Conservation (phyloP, 345 rosid species). For the Citrus australasica region DNA sequence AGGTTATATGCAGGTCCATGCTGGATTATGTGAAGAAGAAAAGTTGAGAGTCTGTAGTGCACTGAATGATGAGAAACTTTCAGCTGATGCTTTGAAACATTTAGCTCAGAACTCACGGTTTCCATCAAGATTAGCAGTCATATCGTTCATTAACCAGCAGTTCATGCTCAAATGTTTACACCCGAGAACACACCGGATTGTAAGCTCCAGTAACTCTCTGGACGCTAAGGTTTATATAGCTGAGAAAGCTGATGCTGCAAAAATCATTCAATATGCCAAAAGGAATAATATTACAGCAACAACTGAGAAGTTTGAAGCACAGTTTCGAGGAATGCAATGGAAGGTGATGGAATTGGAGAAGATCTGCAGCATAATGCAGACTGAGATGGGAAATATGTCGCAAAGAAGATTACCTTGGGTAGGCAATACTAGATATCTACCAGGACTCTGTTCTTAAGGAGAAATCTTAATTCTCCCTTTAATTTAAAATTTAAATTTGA, state of each 20-base stretch:
- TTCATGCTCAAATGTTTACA: slow-evolving; percentile 14
- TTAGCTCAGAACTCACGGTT: slow-evolving; percentile 34
- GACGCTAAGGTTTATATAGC: not conserved
- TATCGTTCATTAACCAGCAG: slow-evolving; percentile 29
- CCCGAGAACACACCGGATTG: not conserved
- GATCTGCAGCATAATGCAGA: slow-evolving; percentile 19
- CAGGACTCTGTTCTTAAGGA: slow-evolving; percentile 38
- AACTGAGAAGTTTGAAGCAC: slow-evolving; percentile 17
- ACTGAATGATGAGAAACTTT: slow-evolving; percentile 44
- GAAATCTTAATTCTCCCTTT: not conserved
- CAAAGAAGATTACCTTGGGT: slow-evolving; percentile 21
- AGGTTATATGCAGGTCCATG: slow-evolving; percentile 38
- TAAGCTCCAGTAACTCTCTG: not conserved
- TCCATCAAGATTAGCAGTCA: slow-evolving; percentile 29
- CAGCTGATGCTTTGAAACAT: slow-evolving; percentile 29
- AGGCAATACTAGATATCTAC: slow-evolving; percentile 26
- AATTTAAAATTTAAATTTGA: no score
- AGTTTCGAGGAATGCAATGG: slow-evolving; percentile 24
- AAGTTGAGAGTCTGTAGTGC: slow-evolving; percentile 31
- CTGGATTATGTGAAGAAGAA: slow-evolving; percentile 26
- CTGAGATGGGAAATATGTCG: slow-evolving; percentile 18
- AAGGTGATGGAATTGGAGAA: slow-evolving; percentile 26
- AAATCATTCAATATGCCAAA: slow-evolving; percentile 19
- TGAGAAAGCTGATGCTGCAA: slow-evolving; percentile 1
- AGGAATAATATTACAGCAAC: slow-evolving; percentile 4